phyloP scores from a whole-genome alignment of 1,284 basidiomycete species.

The Puccinia brachypodii region DNA sequence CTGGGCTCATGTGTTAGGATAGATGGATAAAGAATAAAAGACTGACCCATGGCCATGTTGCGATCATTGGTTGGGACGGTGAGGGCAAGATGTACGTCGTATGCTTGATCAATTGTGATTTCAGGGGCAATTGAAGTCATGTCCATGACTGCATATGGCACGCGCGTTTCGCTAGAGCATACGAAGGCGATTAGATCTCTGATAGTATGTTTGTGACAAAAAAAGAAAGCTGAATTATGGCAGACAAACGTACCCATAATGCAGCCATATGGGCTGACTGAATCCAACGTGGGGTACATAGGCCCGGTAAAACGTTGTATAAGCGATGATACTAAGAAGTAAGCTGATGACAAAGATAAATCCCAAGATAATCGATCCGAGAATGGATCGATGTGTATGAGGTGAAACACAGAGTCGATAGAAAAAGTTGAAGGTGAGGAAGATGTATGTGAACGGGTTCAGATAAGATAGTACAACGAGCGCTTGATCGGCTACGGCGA shows the following conservation, averaged over 20 bases:
- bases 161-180: constrained; percentile 27
- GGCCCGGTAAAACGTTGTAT: constrained; percentile 29
- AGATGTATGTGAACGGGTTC: constrained; percentile 17
- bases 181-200: not conserved
- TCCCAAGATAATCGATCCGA: constrained; percentile 33
- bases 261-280: constrained; percentile 36
- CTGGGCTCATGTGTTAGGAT: not conserved
- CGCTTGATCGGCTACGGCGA: not conserved
- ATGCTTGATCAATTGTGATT: constrained; percentile 40
- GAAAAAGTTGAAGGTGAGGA: not conserved
- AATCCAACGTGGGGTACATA: constrained; percentile 42
- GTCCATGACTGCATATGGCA: constrained; percentile 25
- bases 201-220: not conserved
- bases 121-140: constrained; percentile 5
- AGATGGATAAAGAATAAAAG: not conserved
- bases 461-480: constrained; percentile 19
- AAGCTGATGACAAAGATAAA: constrained; percentile 33
- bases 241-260: constrained; percentile 31
- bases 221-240: not conserved
- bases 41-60: constrained; percentile 38
- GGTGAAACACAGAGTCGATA: constrained; percentile 35
- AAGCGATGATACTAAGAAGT: constrained; percentile 30
- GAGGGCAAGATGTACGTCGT: constrained; percentile 36
- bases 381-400: constrained; percentile 40
- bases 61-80: constrained; percentile 43